phyloP scores from a whole-genome alignment of 2,329 filamentous ascomycete genomes.

The Phialemonium atrogriseum region DNA sequence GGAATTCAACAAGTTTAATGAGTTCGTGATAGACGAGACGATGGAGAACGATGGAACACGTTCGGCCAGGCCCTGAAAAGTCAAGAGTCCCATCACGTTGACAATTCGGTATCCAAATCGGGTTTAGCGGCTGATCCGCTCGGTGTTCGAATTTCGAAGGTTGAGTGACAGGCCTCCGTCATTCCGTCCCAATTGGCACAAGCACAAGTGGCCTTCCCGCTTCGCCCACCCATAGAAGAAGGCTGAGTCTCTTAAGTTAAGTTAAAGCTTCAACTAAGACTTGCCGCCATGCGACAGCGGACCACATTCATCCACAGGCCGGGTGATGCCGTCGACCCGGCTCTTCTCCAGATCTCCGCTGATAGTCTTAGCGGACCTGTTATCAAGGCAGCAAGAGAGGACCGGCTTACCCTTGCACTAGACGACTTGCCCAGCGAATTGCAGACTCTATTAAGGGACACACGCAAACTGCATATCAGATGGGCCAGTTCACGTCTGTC shows the following conservation, averaged over 20 bases:
- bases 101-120: constrained; percentile 15
- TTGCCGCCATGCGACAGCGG: constrained; percentile 57
- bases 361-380: constrained; percentile 46
- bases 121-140: constrained; percentile 9
- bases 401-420: constrained; percentile 65
- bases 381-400: constrained; percentile 65
- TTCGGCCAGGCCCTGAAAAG: too few relatives aligned
- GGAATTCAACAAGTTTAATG: too few relatives aligned
- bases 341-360: constrained; percentile 49
- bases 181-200: too few relatives aligned
- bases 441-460: constrained; percentile 50
- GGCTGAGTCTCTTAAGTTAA: too few relatives aligned
- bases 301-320: constrained; percentile 68
- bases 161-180: too few relatives aligned
- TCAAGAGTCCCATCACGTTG: too few relatives aligned
- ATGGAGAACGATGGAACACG: too few relatives aligned
- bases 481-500: constrained; percentile 60
- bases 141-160: too few relatives aligned
- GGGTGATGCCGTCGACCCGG: constrained; percentile 56
- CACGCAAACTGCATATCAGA: constrained; percentile 67
- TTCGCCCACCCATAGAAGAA: too few relatives aligned
- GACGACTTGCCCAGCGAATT: constrained; percentile 67
- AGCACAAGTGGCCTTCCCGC: too few relatives aligned
- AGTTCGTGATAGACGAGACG: too few relatives aligned
- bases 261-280: too few relatives aligned